Percentiles rank a stretch among this genome's conserved stretches.
These are phyloP conservation scores for Leccinellum albellum DNA, from an alignment of 768 basidiomycete species.

Conservation along the genomic window DNA sequence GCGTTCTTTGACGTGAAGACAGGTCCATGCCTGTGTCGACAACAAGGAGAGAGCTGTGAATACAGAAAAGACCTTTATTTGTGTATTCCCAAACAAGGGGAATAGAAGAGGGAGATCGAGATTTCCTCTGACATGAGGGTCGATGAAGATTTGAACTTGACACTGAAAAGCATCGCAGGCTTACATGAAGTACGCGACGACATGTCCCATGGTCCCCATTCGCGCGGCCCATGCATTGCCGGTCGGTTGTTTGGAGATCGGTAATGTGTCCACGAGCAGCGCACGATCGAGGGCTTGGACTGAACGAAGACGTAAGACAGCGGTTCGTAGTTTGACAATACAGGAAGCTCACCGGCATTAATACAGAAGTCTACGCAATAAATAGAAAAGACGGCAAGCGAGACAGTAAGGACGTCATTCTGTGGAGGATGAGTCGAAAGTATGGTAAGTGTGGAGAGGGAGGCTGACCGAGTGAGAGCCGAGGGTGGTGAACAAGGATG, in stretches of 20 bases:
- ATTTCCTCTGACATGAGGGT: slow-evolving; percentile 54
- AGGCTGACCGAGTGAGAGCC: slow-evolving; percentile 34
- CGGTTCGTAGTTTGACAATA: not conserved
- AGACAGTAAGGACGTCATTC: slow-evolving; percentile 69
- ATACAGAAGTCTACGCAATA: slow-evolving; percentile 66
- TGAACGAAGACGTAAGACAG: slow-evolving; percentile 23
- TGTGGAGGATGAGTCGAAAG: slow-evolving; percentile 17
- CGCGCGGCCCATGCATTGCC: slow-evolving; percentile 95
- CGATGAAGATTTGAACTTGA: not conserved
- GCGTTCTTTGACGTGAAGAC: slow-evolving; percentile 65
- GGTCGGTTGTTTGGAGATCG: slow-evolving; percentile 67
- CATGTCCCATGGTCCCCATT: slow-evolving; percentile 86
- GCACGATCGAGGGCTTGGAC: slow-evolving; percentile 91
- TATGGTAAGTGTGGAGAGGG: not conserved
- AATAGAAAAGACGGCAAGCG: slow-evolving; percentile 69
- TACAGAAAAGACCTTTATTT: slow-evolving; percentile 78
- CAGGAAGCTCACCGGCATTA: slow-evolving; percentile 42
- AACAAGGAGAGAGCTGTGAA: slow-evolving; percentile 69
- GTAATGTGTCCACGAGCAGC: slow-evolving; percentile 81
- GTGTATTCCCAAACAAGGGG: slow-evolving; percentile 73
- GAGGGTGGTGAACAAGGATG: slow-evolving; percentile 40
- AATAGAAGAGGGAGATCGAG: slow-evolving; percentile 67
- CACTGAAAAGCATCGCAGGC: slow-evolving; percentile 20
- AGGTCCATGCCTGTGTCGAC: slow-evolving; percentile 59
- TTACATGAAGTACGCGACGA: slow-evolving; percentile 85